Percentiles rank a stretch among this genome's conserved stretches.
These are phyloP conservation scores for Globisporangium orthogonon DNA, from an alignment of 352 stramenopile genomes.

Conservation along the genomic window DNA sequence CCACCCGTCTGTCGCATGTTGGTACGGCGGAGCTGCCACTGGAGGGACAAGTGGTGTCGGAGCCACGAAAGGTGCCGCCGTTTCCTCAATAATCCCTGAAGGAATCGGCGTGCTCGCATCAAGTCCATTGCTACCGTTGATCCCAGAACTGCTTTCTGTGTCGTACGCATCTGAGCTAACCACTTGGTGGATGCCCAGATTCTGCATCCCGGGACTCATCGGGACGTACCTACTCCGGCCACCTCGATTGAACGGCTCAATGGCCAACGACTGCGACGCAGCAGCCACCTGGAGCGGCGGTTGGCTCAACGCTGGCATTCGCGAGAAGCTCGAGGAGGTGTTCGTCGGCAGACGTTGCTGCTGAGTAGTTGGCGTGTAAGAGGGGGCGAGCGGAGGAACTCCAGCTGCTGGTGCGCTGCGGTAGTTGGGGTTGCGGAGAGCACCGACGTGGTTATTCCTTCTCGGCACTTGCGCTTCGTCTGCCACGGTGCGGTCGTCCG, in stretches of 20 bases:
- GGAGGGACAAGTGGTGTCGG: not conserved
- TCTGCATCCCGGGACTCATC: conserved; percentile 5
- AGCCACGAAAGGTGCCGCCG: not conserved
- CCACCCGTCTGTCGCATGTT: not conserved
- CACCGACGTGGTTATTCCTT: not conserved
- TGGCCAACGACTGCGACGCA: conserved; percentile 5
- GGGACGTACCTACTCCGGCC: not conserved
- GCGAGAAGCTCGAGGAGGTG: not conserved
- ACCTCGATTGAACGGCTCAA: conserved; percentile 9
- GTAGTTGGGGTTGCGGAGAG: not conserved
- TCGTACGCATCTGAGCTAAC: conserved; percentile 13
- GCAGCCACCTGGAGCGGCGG: not conserved
- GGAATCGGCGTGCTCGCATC: not conserved
- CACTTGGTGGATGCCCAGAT: conserved; percentile 7
- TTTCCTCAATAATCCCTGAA: not conserved
- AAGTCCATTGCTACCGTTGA: not conserved
- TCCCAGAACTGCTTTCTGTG: not conserved
- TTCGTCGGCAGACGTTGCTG: not conserved
- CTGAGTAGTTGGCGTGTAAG: too few relatives aligned
- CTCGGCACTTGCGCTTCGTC: not conserved
- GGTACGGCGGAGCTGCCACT: not conserved
- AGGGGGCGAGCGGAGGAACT: too few relatives aligned
- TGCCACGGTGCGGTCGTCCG: conserved; percentile 12
- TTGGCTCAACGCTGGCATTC: not conserved
- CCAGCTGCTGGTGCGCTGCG: not conserved